A percentile compares a stretch with the other conserved stretches of the same genome.
Evolutionary conservation across 2,329 filamentous ascomycete species (phyloP).

Genomic region (Ceratocystis alfenasii): DNA sequence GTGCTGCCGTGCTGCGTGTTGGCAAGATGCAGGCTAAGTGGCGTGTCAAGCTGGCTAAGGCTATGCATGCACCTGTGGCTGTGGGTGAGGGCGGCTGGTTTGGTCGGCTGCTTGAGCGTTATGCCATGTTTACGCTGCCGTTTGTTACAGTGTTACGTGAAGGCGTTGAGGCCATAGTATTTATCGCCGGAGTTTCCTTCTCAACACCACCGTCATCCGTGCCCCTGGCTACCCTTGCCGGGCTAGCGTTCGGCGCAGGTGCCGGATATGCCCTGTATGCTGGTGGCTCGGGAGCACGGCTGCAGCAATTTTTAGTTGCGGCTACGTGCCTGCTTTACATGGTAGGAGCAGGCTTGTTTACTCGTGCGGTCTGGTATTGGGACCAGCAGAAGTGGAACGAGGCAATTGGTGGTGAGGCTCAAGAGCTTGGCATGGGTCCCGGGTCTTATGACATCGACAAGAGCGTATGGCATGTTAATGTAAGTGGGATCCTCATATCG

Average conservation of each 20-base stretch:
- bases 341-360: conserved; percentile 71
- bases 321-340: conserved; percentile 78
- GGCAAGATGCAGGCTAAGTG: conserved; percentile 79
- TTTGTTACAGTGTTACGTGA: conserved; percentile 82
- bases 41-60: conserved; percentile 66
- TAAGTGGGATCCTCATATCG: conserved; percentile 32
- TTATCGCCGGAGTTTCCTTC: conserved; percentile 73
- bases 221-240: conserved; percentile 63
- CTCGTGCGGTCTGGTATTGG: conserved; percentile 62
- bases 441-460: conserved; percentile 69
- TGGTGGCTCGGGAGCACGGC: conserved; percentile 33
- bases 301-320: conserved; percentile 65
- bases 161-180: conserved; percentile 75
- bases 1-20: conserved; percentile 66
- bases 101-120: conserved; percentile 59
- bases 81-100: conserved; percentile 41
- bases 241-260: conserved; percentile 51
- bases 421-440: conserved; percentile 44
- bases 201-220: conserved; percentile 63
- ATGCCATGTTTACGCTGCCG: conserved; percentile 74
- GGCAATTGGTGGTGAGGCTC: conserved; percentile 46
- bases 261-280: conserved; percentile 69
- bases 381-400: conserved; percentile 59
- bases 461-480: conserved; percentile 74
- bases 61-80: conserved; percentile 44